Conservation (phyloP, 257 asterid genomes). For the Galeopsis tetrahit region DNA sequence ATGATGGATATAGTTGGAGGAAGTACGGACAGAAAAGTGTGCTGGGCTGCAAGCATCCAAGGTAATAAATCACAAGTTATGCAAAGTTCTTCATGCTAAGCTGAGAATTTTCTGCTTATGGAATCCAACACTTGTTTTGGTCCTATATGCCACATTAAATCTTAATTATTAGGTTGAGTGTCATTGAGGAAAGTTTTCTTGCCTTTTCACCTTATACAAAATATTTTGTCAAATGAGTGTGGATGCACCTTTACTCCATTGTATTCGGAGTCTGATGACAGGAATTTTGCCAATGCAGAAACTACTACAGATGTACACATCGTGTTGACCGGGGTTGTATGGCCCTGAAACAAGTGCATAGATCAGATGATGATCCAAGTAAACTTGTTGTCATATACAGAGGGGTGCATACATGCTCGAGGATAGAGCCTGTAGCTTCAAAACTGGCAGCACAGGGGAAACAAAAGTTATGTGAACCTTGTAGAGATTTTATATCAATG, state of each 20-base stretch:
- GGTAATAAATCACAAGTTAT: constrained; percentile 24
- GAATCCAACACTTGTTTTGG: too few species aligned
- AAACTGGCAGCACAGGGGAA: neutral
- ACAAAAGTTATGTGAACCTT: too few species aligned
- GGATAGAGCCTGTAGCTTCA: neutral
- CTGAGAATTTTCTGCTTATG: too few species aligned
- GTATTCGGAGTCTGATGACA: neutral
- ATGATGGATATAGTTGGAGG: constrained; percentile 33
- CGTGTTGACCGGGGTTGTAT: accelerated
- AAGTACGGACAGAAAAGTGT: constrained; percentile 26
- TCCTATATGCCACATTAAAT: neutral
- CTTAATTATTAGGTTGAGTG: neutral
- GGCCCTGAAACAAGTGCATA: constrained; percentile 24
- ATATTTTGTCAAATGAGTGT: neutral
- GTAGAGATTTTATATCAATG: too few species aligned
- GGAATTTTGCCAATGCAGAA: constrained; percentile 24
- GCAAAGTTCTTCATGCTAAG: neutral
- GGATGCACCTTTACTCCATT: neutral
- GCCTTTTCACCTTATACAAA: neutral
- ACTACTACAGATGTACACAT: constrained; percentile 25
- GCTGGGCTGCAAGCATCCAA: constrained; percentile 11
- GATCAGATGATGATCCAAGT: constrained; percentile 4
- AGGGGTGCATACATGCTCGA: constrained; percentile 21
- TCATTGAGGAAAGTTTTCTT: neutral
- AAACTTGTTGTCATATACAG: neutral